Percentiles rank a stretch among this genome's conserved stretches.
These are phyloP conservation scores for Diatrype stigma DNA, from an alignment of 2,329 filamentous ascomycete genomes.

Conservation along the genomic window DNA sequence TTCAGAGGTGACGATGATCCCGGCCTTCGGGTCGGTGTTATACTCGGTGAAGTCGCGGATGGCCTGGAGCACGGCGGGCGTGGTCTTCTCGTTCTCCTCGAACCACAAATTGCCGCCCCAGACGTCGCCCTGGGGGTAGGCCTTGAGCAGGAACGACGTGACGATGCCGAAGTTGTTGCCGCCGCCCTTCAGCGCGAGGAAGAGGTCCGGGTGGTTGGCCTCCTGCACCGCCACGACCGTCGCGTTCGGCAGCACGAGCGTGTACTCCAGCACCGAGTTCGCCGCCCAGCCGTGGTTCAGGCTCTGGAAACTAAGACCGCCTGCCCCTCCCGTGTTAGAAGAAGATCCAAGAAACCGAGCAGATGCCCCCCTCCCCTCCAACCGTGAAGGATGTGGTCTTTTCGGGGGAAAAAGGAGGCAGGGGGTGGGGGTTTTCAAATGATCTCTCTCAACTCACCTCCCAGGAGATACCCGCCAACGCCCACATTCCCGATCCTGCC, in stretches of 20 bases:
- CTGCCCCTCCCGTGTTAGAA: constrained; percentile 29
- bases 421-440: no score
- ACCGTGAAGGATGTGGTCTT: not conserved
- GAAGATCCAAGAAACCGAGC: no score
- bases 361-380: no score
- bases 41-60: constrained; percentile 53
- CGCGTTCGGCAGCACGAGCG: constrained; percentile 50
- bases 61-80: constrained; percentile 37
- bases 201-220: constrained; percentile 43
- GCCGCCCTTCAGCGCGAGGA: constrained; percentile 50
- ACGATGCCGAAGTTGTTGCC: constrained; percentile 54
- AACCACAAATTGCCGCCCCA: constrained; percentile 41
- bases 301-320: constrained; percentile 46
- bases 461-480: constrained; percentile 47
- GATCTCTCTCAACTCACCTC: constrained; percentile 45
- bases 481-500: constrained; percentile 44
- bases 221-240: constrained; percentile 41
- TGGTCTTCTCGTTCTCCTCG: constrained; percentile 25
- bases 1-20: constrained; percentile 54
- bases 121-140: constrained; percentile 35
- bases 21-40: constrained; percentile 56
- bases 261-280: constrained; percentile 44
- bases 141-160: constrained; percentile 40
- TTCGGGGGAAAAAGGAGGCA: no score
- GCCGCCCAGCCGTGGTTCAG: constrained; percentile 47